These are phyloP conservation scores for Bjerkandera adusta DNA, from an alignment of 1,284 basidiomycete genomes.

Conservation along the genomic window DNA sequence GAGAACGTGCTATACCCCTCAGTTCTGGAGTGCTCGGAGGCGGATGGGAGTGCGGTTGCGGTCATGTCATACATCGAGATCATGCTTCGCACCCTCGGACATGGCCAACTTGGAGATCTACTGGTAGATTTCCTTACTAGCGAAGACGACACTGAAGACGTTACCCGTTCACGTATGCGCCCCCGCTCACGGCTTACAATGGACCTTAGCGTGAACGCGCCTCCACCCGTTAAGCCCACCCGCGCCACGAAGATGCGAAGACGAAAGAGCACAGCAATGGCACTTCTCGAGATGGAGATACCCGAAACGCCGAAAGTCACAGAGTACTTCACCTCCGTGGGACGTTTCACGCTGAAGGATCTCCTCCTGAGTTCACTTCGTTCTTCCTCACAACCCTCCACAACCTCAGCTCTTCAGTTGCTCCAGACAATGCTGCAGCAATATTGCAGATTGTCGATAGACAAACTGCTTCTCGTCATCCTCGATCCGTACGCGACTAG, in stretches of 20 bases:
- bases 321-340: conserved; percentile 83
- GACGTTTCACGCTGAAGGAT: conserved; percentile 88
- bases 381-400: conserved; percentile 61
- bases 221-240: conserved; percentile 33
- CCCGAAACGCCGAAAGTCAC: conserved; percentile 64
- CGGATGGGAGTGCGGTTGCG: conserved; percentile 92
- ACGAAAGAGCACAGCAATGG: conserved; percentile 84
- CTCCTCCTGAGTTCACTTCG: conserved; percentile 77
- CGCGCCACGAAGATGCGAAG: conserved; percentile 46
- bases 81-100: conserved; percentile 75
- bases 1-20: conserved; percentile 94
- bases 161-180: conserved; percentile 42
- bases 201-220: conserved; percentile 39
- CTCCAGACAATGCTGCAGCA: conserved; percentile 71
- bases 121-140: conserved; percentile 78
- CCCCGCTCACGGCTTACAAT: conserved; percentile 40
- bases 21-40: conserved; percentile 89
- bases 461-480: conserved; percentile 67
- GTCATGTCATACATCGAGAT: conserved; percentile 97
- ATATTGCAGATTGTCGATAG: conserved; percentile 67
- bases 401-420: conserved; percentile 77
- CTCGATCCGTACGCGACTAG: conserved; percentile 70
- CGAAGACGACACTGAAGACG: conserved; percentile 72
- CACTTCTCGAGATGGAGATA: conserved; percentile 79
- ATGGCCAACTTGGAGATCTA: conserved; percentile 68